phyloP scores from a whole-genome alignment of 225 moss, liverwort and hornwort species.

The Anthoceros angustus region DNA sequence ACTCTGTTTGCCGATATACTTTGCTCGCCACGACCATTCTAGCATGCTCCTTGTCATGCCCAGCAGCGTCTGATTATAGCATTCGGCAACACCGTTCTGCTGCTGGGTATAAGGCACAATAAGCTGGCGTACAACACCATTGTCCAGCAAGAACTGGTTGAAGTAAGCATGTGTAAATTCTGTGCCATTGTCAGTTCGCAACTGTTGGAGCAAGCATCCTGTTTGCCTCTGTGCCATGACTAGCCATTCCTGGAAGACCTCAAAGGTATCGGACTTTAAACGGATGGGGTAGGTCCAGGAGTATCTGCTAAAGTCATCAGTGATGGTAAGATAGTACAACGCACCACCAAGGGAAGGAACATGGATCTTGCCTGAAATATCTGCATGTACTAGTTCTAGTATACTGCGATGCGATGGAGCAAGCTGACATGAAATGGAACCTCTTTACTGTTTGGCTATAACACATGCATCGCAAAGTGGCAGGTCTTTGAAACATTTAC shows the following conservation, averaged over 20 bases:
- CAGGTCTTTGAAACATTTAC: too few relatives aligned
- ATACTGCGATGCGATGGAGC: background rate
- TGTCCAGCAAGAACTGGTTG: background rate
- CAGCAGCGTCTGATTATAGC: too few relatives aligned
- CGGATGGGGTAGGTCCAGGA: too few relatives aligned
- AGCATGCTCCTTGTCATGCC: background rate
- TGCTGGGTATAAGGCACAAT: too few relatives aligned
- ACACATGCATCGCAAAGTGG: too few relatives aligned
- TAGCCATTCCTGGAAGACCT: background rate
- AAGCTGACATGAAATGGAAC: background rate
- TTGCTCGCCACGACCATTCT: background rate
- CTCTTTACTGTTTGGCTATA: too few relatives aligned
- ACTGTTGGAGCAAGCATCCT: conserved; percentile 1
- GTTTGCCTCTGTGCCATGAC: background rate
- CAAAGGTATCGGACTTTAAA: conserved; percentile 1
- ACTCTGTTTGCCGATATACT: too few relatives aligned
- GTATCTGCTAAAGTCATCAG: too few relatives aligned
- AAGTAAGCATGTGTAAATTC: background rate
- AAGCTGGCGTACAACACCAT: too few relatives aligned
- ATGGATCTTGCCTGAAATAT: background rate
- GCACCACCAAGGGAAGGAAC: too few relatives aligned
- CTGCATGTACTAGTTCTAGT: conserved; percentile 3
- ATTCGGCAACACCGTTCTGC: too few relatives aligned
- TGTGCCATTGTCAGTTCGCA: conserved; percentile 2
- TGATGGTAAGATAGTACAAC: too few relatives aligned